Evolutionary conservation across 352 stramenopile species (phyloP), one percentile per base, ranked within the genome.

Genomic region (Phytopythium aichiense): DNA sequence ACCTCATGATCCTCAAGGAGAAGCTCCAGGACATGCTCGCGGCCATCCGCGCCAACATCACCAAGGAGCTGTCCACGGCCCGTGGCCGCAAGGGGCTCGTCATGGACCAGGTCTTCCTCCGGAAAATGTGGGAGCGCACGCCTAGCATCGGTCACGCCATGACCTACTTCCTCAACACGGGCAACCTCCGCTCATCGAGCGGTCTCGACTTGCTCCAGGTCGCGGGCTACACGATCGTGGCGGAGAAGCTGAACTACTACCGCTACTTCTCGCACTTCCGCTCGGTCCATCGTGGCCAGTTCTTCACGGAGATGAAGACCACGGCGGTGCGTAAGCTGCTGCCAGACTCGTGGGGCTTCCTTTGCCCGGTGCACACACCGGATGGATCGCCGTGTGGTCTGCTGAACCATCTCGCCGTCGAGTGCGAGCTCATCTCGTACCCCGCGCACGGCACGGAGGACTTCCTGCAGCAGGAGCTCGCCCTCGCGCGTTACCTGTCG

Each of bases 291-390:
- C 91, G 98, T 76, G 98, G 98, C 28, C 95, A 99, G 71, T 99
- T 99, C 72, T 99, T 99, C 73, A 99, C 97, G 38, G 97, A 98
- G 70, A 99, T 99, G 98, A 99, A 99, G 74, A 99, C 97, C 42
- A 99, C 98, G 13, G 85, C 96, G 9, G 97, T 99, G 50, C 88
- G 98, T 43, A 99, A 99, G 72, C 75, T 99, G 45, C 82, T 99
- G 23, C 97, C 97, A 1, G 97, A 99, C 72, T 98, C 96, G 59
- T 99, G 97, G 97, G 97, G 97, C 9, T 99, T 99, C 69, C 64
- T 99, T 40, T 99, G 98, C 76, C 98, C 97, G 12, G 98, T 99
- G 30, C 97, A 99, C 68, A 99, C 98, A n/a, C 98, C 98, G 9
- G 98, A 99, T 95, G 98, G 98, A 37, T 97, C 94, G 51, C 97